Conservation (phyloP, 352 stramenopile genomes). For the Peronospora tabacina region DNA sequence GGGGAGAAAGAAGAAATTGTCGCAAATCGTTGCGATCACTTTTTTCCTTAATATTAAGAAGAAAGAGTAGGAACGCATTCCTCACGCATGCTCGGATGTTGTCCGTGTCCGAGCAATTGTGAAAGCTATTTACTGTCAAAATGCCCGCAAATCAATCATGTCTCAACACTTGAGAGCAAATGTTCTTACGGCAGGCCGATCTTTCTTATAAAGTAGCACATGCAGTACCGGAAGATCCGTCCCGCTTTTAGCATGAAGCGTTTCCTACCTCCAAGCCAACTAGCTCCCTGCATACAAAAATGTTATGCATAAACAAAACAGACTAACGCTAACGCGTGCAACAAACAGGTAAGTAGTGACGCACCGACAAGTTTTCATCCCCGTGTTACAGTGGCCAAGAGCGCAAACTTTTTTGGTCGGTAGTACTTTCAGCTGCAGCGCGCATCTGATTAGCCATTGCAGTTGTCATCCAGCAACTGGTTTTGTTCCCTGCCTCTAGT, state of each 20-base stretch:
- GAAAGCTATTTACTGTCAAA: slow-evolving; percentile 32
- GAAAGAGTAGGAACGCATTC: slow-evolving; percentile 41
- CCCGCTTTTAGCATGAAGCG: background rate
- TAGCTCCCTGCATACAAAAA: slow-evolving; percentile 31
- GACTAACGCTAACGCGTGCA: slow-evolving; percentile 26
- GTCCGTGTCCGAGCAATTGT: slow-evolving; percentile 65
- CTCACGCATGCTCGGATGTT: slow-evolving; percentile 63
- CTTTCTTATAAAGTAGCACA: slow-evolving; percentile 61
- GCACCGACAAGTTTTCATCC: slow-evolving; percentile 82
- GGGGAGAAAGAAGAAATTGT: slow-evolving; percentile 25
- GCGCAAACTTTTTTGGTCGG: slow-evolving; percentile 69
- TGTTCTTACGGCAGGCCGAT: slow-evolving; percentile 45
- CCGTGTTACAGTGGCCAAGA: slow-evolving; percentile 79
- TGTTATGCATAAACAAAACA: background rate
- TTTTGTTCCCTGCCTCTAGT: background rate
- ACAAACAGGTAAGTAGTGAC: slow-evolving; percentile 76
- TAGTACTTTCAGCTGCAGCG: slow-evolving; percentile 39
- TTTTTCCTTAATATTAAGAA: slow-evolving; percentile 42
- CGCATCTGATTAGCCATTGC: background rate
- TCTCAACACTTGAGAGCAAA: background rate
- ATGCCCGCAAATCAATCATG: background rate
- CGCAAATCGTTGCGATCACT: slow-evolving; percentile 56
- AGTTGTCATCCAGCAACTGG: background rate
- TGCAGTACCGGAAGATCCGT: no score
- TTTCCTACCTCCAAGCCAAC: slow-evolving; percentile 41